Conservation (phyloP, 1,139 yeast species). For the Geotrichum aggregatum region DNA sequence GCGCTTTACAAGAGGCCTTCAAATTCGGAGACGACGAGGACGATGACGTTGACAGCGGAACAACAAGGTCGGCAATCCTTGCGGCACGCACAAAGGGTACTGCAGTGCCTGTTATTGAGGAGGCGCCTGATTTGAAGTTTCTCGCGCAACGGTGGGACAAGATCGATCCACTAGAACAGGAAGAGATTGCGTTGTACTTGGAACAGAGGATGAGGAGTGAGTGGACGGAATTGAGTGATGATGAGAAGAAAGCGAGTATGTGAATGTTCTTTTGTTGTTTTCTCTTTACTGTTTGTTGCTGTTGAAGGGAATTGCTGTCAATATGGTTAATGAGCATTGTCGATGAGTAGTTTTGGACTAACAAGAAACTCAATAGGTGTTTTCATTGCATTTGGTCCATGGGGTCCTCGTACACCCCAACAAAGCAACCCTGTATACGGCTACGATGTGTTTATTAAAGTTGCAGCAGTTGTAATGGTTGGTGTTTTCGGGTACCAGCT, state of each 20-base stretch:
- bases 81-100: conserved; percentile 28
- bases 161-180: conserved; percentile 41
- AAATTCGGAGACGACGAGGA: conserved; percentile 33
- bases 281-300: conserved; percentile 8
- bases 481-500: conserved; percentile 35
- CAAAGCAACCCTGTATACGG: conserved; percentile 31
- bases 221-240: conserved; percentile 39
- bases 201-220: conserved; percentile 44
- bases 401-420: conserved; percentile 39
- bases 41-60: conserved; percentile 31
- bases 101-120: conserved; percentile 26
- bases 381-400: conserved; percentile 39
- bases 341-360: too few relatives aligned
- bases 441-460: conserved; percentile 31
- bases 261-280: conserved; percentile 14
- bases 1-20: conserved; percentile 36
- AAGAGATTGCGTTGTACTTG: conserved; percentile 44
- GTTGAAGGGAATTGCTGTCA: too few relatives aligned
- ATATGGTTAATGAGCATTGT: too few relatives aligned
- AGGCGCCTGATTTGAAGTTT: conserved; percentile 33
- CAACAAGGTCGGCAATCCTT: conserved; percentile 20
- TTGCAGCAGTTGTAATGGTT: conserved; percentile 26
- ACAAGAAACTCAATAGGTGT: conserved; percentile 27
- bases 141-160: conserved; percentile 40
- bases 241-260: conserved; percentile 40